Base-by-base conservation (phyloP, 139 green algal genomes). In the Chlorella sorokiniana region DNA sequence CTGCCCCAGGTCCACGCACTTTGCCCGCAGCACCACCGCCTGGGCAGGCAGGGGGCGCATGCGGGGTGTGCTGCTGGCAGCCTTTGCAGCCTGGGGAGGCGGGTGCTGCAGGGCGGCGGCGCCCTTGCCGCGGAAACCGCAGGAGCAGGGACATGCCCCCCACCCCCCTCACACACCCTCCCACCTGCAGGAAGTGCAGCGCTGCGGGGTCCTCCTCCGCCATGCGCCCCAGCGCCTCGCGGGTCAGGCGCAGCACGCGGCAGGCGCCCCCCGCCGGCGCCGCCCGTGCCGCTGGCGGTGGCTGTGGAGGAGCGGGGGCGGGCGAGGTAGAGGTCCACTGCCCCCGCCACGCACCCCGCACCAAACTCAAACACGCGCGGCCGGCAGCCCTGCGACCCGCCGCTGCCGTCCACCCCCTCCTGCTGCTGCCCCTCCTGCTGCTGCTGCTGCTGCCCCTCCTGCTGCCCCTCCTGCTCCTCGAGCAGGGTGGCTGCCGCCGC, bases 131-230 rank as follows among this genome's bases (percentile, higher is more conserved):
- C 33, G 33, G 7, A 41, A 71, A 11, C 7, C 3, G 8, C 22
- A 20, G 10, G 3, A 31, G 63, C 63, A 70, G n/a, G n/a, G 10
- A 41, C 61, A 5, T 38, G 3, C n/a, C 37, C 8, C n/a, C 35
- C 20, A 33, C 14, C 37, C 11, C 8, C 65, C 37, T 5, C 38
- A 18, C 65, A 52, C 65, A 52, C 33, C 65, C 23, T 22, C 71
- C 29, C 71, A 68, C 73, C 73, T 79, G 73, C 25, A 79, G 37
- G 25, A 79, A n/a, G 52, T 79, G 73, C 73, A 79, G 51, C 22
- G 73, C 73, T 1, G 35, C 38, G 3, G 75, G 75, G 4, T 56
- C 59, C 59, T 81, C 61, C 20, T 2, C 16, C 0, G 75, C 75
- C 75, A 81, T 81, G 4, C 59, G 41, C 27, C 59, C 56, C 29